Conservation (phyloP, 148 eudicot species). For the Limonium bicolor region DNA sequence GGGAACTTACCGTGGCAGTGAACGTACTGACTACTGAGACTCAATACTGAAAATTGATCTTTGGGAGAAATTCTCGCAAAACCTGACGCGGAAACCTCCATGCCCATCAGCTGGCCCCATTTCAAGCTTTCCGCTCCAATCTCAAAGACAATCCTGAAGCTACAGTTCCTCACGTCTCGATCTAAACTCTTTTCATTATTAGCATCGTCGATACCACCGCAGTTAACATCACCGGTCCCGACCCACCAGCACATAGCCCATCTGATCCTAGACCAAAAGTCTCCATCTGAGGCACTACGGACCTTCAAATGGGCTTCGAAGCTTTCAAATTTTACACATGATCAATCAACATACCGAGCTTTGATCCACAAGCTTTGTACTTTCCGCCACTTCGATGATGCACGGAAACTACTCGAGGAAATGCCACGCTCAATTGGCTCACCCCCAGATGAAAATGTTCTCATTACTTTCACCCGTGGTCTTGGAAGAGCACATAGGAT, state of each 20-base stretch:
- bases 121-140: background rate
- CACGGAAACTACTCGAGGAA: conserved; percentile 57
- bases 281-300: conserved; percentile 44
- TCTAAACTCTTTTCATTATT: conserved; percentile 23
- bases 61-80: too few relatives aligned
- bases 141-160: too few relatives aligned
- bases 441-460: conserved; percentile 60
- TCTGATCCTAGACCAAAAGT: conserved; percentile 55
- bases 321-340: conserved; percentile 59
- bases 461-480: conserved; percentile 61
- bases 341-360: conserved; percentile 60
- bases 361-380: conserved; percentile 57
- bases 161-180: too few relatives aligned
- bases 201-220: too few relatives aligned
- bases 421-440: conserved; percentile 74
- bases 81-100: too few relatives aligned
- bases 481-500: conserved; percentile 54
- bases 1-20: too few relatives aligned
- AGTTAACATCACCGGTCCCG: conserved; percentile 34
- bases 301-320: conserved; percentile 92
- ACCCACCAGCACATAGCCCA: conserved; percentile 50
- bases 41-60: too few relatives aligned
- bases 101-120: background rate
- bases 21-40: too few relatives aligned
- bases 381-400: conserved; percentile 55